A percentile compares a stretch with the other conserved stretches of the same genome.
phyloP scores from a whole-genome alignment of 192 early-diverging fungal species.

The Coemansia sp. region DNA sequence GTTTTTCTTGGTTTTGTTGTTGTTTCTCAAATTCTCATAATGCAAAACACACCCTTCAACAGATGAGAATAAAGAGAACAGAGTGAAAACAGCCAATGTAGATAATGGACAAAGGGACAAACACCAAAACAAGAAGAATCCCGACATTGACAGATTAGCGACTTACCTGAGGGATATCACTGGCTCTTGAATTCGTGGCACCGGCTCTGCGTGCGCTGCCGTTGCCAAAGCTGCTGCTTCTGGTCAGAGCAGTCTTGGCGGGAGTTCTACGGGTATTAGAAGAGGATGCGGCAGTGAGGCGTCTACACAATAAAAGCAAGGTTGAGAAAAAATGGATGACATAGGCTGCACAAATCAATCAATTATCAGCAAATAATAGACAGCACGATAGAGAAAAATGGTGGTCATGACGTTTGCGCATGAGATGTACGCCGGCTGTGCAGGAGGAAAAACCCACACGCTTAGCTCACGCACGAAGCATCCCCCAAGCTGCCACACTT shows the following conservation, averaged over 20 bases:
- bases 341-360: background rate
- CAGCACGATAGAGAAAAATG: background rate
- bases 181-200: background rate
- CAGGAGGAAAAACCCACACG: background rate
- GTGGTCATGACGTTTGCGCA: conserved; percentile 6
- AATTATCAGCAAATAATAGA: conserved; percentile 1
- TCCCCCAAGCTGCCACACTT: background rate
- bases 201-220: background rate
- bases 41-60: too few species aligned
- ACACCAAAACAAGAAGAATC: background rate
- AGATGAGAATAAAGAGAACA: too few species aligned
- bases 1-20: background rate
- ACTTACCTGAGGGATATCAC: background rate
- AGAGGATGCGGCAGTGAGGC: background rate
- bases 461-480: background rate
- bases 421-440: background rate
- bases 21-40: background rate
- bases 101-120: background rate
- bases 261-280: background rate
- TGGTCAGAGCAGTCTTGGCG: background rate
- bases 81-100: background rate
- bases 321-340: background rate
- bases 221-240: conserved; percentile 5
- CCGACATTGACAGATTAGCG: background rate
- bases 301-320: conserved; percentile 5